Percentiles rank a stretch among this genome's conserved stretches.
Conservation (phyloP, 2,329 filamentous ascomycete species). For the Tolypocladium inflatum region DNA sequence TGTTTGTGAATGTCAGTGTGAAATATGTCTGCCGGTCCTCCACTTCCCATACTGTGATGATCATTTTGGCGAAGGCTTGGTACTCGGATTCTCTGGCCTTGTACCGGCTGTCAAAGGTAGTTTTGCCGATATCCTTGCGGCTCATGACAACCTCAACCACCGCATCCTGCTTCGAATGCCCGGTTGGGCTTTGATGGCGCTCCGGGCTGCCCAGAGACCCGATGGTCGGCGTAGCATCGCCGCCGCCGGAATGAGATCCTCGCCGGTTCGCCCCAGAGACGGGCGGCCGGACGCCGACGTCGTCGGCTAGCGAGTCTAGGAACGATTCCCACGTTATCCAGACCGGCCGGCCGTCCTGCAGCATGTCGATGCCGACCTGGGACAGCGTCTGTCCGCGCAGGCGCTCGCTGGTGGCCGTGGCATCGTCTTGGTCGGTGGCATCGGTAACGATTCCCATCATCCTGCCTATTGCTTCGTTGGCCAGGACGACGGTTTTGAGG, state of each 20-base stretch:
- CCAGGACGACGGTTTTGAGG: constrained; percentile 60
- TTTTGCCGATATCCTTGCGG: constrained; percentile 32
- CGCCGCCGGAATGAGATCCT: constrained; percentile 16
- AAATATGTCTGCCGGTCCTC: constrained; percentile 60
- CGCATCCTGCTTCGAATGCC: constrained; percentile 43
- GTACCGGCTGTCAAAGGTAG: constrained; percentile 22
- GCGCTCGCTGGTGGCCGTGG: constrained; percentile 41
- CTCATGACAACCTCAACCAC: constrained; percentile 60
- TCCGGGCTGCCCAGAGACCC: constrained; percentile 18
- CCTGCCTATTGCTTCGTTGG: constrained; percentile 67
- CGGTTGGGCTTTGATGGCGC: constrained; percentile 15
- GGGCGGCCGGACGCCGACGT: constrained; percentile 24
- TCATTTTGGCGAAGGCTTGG: constrained; percentile 59
- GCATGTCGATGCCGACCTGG: constrained; percentile 63
- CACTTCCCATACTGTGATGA: constrained; percentile 64
- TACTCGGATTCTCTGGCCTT: constrained; percentile 26
- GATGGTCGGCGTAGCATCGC: constrained; percentile 28
- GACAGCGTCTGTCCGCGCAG: constrained; percentile 57
- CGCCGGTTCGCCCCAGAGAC: constrained; percentile 11
- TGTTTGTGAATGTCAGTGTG: constrained; percentile 65
- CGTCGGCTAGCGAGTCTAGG: constrained; percentile 40
- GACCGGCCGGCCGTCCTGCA: constrained; percentile 55
- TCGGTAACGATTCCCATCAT: constrained; percentile 50
- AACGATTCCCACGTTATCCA: constrained; percentile 52
- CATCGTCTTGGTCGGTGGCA: constrained; percentile 28